Conservation (phyloP, 108 stramenopile species). For the Heterococcus sp. region DNA sequence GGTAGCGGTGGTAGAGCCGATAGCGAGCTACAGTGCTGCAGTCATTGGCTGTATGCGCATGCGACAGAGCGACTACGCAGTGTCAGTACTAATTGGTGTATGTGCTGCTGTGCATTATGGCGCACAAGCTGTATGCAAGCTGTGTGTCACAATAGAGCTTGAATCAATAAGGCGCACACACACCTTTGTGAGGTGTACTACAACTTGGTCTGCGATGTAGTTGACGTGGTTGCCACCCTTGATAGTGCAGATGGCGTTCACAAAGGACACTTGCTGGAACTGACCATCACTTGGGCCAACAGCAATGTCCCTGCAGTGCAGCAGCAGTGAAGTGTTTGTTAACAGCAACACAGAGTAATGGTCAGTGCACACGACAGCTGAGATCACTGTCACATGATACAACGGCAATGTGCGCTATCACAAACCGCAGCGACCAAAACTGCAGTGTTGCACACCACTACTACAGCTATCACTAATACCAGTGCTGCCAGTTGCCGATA, state of each 20-base stretch:
- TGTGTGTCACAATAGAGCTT: too few relatives aligned
- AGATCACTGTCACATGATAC: background rate
- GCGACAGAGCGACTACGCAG: background rate
- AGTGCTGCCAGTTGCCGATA: conserved; percentile 65
- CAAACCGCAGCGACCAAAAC: too few relatives aligned
- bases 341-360: background rate
- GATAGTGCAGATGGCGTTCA: conserved; percentile 91
- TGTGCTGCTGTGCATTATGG: background rate
- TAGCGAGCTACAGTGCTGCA: background rate
- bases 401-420: too few relatives aligned
- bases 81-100: background rate
- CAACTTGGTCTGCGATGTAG: conserved; percentile 82
- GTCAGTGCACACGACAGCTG: background rate
- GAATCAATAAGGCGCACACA: background rate
- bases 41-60: background rate
- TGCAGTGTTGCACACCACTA: background rate
- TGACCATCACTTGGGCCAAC: conserved; percentile 80
- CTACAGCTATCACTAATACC: background rate
- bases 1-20: background rate
- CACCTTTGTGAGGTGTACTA: conserved; percentile 5
- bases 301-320: background rate
- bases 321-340: background rate
- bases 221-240: conserved; percentile 93
- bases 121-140: background rate
- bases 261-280: conserved; percentile 91